Evolutionary conservation across 2,329 filamentous ascomycete genomes (phyloP).

Genomic region (Cryphonectria naterciae): DNA sequence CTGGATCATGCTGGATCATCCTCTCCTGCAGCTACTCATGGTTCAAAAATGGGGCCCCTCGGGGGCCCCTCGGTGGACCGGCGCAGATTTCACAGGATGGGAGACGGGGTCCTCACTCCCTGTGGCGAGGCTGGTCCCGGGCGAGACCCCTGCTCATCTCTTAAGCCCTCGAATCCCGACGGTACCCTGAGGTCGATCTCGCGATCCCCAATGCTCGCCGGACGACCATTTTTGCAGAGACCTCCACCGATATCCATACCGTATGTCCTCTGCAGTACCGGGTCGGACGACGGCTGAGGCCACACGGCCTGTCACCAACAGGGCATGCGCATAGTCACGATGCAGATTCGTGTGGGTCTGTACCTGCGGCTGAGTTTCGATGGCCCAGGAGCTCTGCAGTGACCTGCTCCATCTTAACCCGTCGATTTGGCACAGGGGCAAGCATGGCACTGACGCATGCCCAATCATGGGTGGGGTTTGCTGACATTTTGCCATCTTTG

Average conservation of each 20-base stretch:
- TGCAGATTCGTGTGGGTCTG: not conserved
- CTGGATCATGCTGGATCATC: constrained; percentile 11
- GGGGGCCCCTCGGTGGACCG: constrained; percentile 14
- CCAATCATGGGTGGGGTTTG: constrained; percentile 20
- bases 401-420: constrained; percentile 23
- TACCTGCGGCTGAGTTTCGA: constrained; percentile 8
- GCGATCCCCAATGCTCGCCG: not conserved
- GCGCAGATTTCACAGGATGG: constrained; percentile 16
- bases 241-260: not conserved
- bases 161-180: constrained; percentile 12
- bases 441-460: constrained; percentile 23
- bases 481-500: constrained; percentile 1
- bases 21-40: constrained; percentile 5
- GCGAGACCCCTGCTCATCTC: constrained; percentile 16
- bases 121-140: constrained; percentile 3
- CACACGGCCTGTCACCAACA: not conserved
- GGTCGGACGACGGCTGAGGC: not conserved
- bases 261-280: not conserved
- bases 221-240: not conserved
- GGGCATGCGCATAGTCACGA: not conserved
- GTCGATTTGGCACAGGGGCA: constrained; percentile 21
- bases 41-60: constrained; percentile 5
- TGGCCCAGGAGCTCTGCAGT: constrained; percentile 18
- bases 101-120: not conserved
- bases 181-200: constrained; percentile 12